Evolutionary conservation across 139 green algal genomes (phyloP).

Genomic region (Chlorella sp.): DNA sequence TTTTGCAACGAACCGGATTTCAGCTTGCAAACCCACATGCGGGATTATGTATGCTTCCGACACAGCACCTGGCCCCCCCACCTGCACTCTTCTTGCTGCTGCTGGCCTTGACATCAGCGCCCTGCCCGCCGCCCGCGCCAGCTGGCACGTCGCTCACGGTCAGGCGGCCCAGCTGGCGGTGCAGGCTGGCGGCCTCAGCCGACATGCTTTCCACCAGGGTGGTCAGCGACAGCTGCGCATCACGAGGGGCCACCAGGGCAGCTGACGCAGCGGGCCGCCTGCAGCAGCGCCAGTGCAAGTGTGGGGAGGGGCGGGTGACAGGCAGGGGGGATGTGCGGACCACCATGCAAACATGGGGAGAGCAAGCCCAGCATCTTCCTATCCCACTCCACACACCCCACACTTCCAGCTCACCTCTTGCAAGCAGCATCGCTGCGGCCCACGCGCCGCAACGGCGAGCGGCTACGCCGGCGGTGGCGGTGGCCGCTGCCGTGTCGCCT

Average conservation of each 20-base stretch:
- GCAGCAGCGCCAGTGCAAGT: background rate
- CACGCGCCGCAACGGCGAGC: background rate
- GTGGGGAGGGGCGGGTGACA: background rate
- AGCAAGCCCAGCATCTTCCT: background rate
- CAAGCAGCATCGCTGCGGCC: background rate
- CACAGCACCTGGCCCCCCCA: too few species aligned
- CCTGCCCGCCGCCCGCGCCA: background rate
- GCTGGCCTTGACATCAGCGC: background rate
- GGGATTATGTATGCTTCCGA: too few species aligned
- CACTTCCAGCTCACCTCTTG: background rate
- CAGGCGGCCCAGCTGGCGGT: constrained; percentile 17
- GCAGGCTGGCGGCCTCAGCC: background rate
- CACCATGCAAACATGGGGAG: background rate
- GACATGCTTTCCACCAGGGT: constrained; percentile 15
- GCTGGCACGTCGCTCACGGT: too few species aligned
- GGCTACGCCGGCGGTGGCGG: background rate
- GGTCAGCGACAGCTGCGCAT: background rate
- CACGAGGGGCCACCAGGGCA: background rate
- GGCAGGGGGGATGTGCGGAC: background rate
- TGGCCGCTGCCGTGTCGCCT: too few species aligned
- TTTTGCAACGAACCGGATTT: too few species aligned
- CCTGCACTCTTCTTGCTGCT: background rate
- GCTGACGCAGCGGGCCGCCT: background rate
- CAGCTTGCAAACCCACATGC: too few species aligned
- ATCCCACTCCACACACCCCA: background rate